Base-by-base conservation (phyloP, 2,329 filamentous ascomycete species). In the Phoma herbarum region DNA sequence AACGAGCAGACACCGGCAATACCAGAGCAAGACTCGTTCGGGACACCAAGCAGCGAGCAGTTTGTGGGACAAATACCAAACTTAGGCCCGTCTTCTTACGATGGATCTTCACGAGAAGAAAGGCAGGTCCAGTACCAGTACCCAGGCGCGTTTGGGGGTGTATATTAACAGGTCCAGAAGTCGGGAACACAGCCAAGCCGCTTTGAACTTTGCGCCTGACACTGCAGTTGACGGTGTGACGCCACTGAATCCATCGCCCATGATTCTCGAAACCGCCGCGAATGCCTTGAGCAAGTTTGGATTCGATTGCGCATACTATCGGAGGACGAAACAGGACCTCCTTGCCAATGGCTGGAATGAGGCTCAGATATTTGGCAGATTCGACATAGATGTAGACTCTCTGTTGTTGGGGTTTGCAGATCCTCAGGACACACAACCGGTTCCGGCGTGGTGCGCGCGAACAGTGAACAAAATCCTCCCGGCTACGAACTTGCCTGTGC, bases 381-480 rank as follows among this genome's bases (percentile, higher is more conserved):
- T 66, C 23, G 74, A 75, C 23, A 62, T 75, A 22, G 74, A 76
- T 43, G 74, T 76, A 14, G 74, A 76, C 50, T 72, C 71, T 3
- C 60, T 75, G n/a, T 59, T 76, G 41, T 60, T 75, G 42, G 72
- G 73, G 1, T 75, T 74, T 43, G 57, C 63, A 42, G 74, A 76
- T 60, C 68, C 71, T 26, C 69, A 75, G 51, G 73, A 75, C 31
- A 62, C 59, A 16, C 73, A 75, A 28, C 62, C 72, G 10, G 72
- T 76, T 31, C 68, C 73, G 8, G 74, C 69, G 10, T 76, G 74
- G 74, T 67, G 73, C 28, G 66, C 73, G 16, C 64, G 71, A 50
- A 72, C 66, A 37, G 63, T 71, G 26, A 74, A 75, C 55, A 75
- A 68, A 53, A 57, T 75, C 37, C 61, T 76, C 12, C 70, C 65